Evolutionary conservation across 2,329 filamentous ascomycete species (phyloP), one percentile per base, ranked within the genome.

Genomic region (Neonectria sp.): DNA sequence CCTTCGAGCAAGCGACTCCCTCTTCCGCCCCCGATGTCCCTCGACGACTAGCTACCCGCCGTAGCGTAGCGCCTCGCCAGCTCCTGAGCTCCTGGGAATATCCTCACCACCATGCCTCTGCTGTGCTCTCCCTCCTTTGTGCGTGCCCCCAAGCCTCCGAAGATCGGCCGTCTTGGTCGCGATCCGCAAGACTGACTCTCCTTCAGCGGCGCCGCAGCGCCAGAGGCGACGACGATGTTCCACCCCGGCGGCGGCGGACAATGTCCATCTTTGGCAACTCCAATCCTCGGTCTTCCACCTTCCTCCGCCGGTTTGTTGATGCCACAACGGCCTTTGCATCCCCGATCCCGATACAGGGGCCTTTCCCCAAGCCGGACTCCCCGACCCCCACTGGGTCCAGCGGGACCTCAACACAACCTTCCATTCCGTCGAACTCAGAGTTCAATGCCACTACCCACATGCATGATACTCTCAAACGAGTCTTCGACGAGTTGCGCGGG

Each of bases 381-480:
- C 48, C 68, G 5, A 65, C 69, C 17, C 55, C 67, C 6, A 73
- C 77, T 49, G 73, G 76, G 27, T 79, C 75, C 37, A 76, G 73
- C 56, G 71, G 73, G 33, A 72, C 68, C 68, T 73, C 71, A 7
- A 61, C 64, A 21, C 65, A 55, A 55, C 68, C 63, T 53, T 55
- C 60, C 17, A 45, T 45, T 3, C 40, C 40, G n/a, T 45, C 40
- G 7, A 45, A 21, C 15, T 70, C 73, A 49, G 76, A 82, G 13
- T 73, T 85, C 31, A 82, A 85, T 53, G 77, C 89, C 46, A 88
- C 82, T 62, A 81, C 84, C 46, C 79, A 82, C 29, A 85, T 90
- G 65, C 83, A 85, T 68, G 82, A 80, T 33, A 82, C 86, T 58
- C 77, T 91, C 25, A 78, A 82, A 60, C 79, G 78, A 48, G 76